Evolutionary conservation across 129 eudicot species (phyloP), one percentile per base, ranked within the genome.

Genomic region (Flaveria robusta): DNA sequence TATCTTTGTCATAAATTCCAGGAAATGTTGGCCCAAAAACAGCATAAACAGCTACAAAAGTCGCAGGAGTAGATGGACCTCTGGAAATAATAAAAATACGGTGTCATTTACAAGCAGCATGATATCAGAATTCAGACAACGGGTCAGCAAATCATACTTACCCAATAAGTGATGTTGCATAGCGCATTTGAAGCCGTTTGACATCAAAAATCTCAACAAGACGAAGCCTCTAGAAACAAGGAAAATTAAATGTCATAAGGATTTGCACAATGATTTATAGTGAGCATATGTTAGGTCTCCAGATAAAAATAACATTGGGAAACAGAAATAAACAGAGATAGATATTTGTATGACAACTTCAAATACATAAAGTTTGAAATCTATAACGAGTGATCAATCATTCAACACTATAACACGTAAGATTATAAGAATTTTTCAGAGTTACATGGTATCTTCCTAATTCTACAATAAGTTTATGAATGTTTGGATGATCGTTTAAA

Each of bases 11-110:
- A 74, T 91, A 89, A 15, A 84, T 88, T 82, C 98, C 98, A 54
- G 96, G 98, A 84, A 81, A 94, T 43, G 98, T 94, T 9, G 97
- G 98, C 75, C 98, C 98, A 68, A 94, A 94, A 55, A 88, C 88
- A 12, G 92, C 88, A 86, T 94, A 94, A 11, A 94, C 93, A 49
- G 96, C 97, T 39, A 90, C 88, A 79, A 91, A 91, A 54, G 98
- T 94, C 41, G 98, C 98, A 31, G 89, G 83, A 74, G 91, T 94
- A 8, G 97, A 85, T 8, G 97, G 90, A 47, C 99, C 99, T 29
- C 97, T 94, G 82, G 22, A 82, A 82, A 77, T 72, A 60, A 29
- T 19, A 26, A 50, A 24, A 56, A 39, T 37, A 43, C 11, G 62
- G 24, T 63, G 68, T 43, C 27, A 51, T 18, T 41, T 9, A 23